These are phyloP conservation scores for Aspergillus fructus DNA, from an alignment of 2,329 filamentous ascomycete genomes.

Conservation along the genomic window DNA sequence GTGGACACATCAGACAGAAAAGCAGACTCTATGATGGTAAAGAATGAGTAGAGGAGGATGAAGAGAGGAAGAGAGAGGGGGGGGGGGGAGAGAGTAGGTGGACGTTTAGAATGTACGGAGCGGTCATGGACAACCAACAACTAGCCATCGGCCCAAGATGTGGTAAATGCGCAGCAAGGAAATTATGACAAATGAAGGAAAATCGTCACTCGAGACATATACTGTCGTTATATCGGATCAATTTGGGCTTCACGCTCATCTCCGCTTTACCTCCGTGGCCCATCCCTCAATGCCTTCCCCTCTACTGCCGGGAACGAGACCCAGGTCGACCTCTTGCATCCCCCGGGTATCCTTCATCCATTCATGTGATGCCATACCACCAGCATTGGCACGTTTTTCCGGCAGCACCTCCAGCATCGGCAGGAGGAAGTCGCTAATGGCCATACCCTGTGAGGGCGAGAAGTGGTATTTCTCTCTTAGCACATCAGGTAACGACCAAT, in stretches of 20 bases:
- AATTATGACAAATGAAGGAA: slow-evolving; percentile 19
- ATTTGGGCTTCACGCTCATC: slow-evolving; percentile 44
- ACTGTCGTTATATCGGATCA: slow-evolving; percentile 15
- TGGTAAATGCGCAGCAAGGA: slow-evolving; percentile 26
- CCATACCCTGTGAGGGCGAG: slow-evolving; percentile 74
- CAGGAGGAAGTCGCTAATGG: slow-evolving; percentile 76
- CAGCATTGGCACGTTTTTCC: slow-evolving; percentile 87
- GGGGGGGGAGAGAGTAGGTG: slow-evolving; percentile 7
- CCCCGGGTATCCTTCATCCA: slow-evolving; percentile 85
- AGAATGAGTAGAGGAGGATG: slow-evolving; percentile 1
- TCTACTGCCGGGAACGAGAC: slow-evolving; percentile 73
- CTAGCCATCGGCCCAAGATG: slow-evolving; percentile 29
- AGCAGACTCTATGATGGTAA: slow-evolving; percentile 4
- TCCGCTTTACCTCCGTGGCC: slow-evolving; percentile 83
- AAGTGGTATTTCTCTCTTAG: slow-evolving; percentile 97
- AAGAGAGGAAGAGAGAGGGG: background rate
- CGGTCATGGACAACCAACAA: slow-evolving; percentile 30
- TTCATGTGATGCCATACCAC: slow-evolving; percentile 83
- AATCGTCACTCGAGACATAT: slow-evolving; percentile 26
- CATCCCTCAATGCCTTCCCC: slow-evolving; percentile 95
- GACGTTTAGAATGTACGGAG: slow-evolving; percentile 24
- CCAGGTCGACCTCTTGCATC: slow-evolving; percentile 77
- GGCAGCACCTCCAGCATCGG: slow-evolving; percentile 91
- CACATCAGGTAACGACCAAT: slow-evolving; percentile 93
- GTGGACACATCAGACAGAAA: background rate